Conservation (phyloP, 2,329 filamentous ascomycete species). For the Aspergillus fructus region DNA sequence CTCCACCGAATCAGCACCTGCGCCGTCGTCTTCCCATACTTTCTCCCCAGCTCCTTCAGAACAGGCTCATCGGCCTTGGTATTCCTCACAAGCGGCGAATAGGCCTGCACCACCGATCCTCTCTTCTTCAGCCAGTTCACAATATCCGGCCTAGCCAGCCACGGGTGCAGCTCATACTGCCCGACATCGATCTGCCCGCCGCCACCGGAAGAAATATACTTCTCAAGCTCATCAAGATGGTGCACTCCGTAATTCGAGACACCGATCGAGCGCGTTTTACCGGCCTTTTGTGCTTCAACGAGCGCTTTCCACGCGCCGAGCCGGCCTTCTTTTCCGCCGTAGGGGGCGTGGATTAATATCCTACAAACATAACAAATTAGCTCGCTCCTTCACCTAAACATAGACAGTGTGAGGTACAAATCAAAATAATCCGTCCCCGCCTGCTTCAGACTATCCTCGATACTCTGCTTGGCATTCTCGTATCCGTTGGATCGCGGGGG, state of each 20-base stretch:
- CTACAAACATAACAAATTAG: slow-evolving; percentile 16
- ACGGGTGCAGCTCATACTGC: slow-evolving; percentile 89
- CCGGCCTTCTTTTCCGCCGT: slow-evolving; percentile 37
- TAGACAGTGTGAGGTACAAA: slow-evolving; percentile 45
- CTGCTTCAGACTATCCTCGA: slow-evolving; percentile 62
- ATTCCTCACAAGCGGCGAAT: slow-evolving; percentile 48
- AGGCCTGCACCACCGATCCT: slow-evolving; percentile 61
- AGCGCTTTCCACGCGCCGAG: slow-evolving; percentile 42
- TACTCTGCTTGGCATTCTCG: slow-evolving; percentile 61
- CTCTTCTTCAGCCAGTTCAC: slow-evolving; percentile 70
- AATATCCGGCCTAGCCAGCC: slow-evolving; percentile 78
- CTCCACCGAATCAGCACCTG: slow-evolving; percentile 64
- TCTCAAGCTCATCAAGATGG: slow-evolving; percentile 42
- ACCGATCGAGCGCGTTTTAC: slow-evolving; percentile 41
- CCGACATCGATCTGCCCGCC: slow-evolving; percentile 76
- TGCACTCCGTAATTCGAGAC: slow-evolving; percentile 43
- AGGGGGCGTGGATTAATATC: slow-evolving; percentile 42
- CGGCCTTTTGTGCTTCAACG: slow-evolving; percentile 40
- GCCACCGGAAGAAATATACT: slow-evolving; percentile 36
- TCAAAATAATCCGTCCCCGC: slow-evolving; percentile 68
- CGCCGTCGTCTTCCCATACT: slow-evolving; percentile 57
- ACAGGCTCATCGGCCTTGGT: slow-evolving; percentile 53
- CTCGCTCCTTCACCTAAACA: not conserved
- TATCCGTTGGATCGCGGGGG: slow-evolving; percentile 58
- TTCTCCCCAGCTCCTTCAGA: slow-evolving; percentile 52